Evolutionary conservation across 2,329 filamentous ascomycete species (phyloP).

Genomic region (Sporothrix luriei): DNA sequence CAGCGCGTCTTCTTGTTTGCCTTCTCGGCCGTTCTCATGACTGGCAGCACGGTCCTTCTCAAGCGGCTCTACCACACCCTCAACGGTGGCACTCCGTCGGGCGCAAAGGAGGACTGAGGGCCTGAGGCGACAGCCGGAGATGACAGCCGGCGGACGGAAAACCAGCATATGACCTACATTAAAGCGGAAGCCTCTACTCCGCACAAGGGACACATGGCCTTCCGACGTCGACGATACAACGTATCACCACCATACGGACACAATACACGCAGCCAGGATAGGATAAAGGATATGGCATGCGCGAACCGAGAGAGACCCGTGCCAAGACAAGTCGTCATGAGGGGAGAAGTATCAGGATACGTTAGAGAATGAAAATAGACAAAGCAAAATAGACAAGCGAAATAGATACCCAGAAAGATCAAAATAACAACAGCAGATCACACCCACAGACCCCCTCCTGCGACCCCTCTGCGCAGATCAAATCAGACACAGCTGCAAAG

Average conservation of each 20-base stretch:
- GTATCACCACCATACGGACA: not conserved
- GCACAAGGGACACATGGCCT: not conserved
- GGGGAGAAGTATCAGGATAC: not conserved
- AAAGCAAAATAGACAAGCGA: slow-evolving; percentile 1
- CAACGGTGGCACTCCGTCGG: slow-evolving; percentile 57
- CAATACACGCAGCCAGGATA: not conserved
- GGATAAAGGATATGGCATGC: not conserved
- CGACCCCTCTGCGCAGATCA: slow-evolving; percentile 19
- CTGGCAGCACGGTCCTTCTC: slow-evolving; percentile 66
- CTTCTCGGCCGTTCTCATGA: slow-evolving; percentile 71
- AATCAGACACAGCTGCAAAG: not conserved
- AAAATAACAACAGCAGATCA: not conserved
- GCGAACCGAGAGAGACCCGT: not conserved
- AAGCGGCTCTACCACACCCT: slow-evolving; percentile 70
- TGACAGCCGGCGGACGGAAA: not conserved
- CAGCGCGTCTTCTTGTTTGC: slow-evolving; percentile 71
- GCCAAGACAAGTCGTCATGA: not conserved
- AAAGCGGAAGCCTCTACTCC: not conserved
- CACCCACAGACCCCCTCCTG: not conserved
- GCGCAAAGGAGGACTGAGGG: slow-evolving; percentile 42
- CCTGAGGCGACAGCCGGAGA: no score
- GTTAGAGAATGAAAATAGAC: not conserved
- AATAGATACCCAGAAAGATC: not conserved
- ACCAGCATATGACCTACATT: not conserved
- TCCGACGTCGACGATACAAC: not conserved